These are phyloP conservation scores for Ceratobasidium sp. DNA, from an alignment of 1,284 basidiomycete genomes.

Conservation along the genomic window DNA sequence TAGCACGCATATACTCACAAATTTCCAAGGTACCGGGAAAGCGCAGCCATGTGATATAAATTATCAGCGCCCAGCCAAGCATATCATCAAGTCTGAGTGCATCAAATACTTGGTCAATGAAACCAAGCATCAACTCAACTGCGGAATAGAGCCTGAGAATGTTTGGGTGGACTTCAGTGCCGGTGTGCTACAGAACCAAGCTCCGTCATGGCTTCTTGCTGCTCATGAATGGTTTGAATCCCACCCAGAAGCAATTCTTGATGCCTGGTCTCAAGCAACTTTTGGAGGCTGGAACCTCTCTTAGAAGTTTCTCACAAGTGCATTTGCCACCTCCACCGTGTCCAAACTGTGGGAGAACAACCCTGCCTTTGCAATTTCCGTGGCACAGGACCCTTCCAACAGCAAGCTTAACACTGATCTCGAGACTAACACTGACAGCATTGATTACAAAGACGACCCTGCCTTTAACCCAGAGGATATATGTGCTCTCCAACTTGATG, in stretches of 20 bases:
- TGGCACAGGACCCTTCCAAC: neutral
- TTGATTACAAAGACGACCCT: neutral
- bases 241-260: neutral
- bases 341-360: neutral
- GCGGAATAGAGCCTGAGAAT: neutral
- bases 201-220: neutral
- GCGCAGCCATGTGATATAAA: slow-evolving; percentile 10
- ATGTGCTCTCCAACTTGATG: neutral
- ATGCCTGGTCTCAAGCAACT: neutral
- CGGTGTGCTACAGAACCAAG: neutral
- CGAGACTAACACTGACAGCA: neutral
- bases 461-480: neutral
- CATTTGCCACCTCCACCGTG: neutral
- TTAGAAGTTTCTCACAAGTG: neutral
- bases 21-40: neutral
- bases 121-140: neutral
- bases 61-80: neutral
- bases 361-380: neutral
- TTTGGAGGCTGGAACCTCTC: slow-evolving; percentile 8
- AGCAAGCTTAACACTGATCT: neutral
- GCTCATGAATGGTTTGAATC: neutral
- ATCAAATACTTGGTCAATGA: neutral
- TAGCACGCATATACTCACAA: neutral
- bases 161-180: neutral
- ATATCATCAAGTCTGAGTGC: slow-evolving; percentile 1